Percentiles rank a stretch among this genome's conserved stretches.
These are phyloP conservation scores for Lichtheimia corymbifera DNA, from an alignment of 371 early-diverging fungal genomes.

Conservation along the genomic window DNA sequence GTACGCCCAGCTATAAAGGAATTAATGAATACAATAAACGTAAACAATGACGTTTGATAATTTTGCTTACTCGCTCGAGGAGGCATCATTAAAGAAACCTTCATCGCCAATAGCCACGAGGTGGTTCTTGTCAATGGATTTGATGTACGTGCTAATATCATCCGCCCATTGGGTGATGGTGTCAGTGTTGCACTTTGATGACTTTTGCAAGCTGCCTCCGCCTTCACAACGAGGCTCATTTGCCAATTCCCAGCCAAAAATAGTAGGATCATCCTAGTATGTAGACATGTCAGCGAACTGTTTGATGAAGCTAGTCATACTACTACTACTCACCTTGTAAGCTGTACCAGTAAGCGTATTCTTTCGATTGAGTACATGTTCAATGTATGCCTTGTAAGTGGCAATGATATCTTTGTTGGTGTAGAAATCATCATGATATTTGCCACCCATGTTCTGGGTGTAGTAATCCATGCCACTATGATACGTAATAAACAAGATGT, in stretches of 20 bases:
- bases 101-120: slow-evolving; percentile 14
- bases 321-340: slow-evolving; percentile 7
- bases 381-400: slow-evolving; percentile 7
- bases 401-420: slow-evolving; percentile 4
- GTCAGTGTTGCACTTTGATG: slow-evolving; percentile 2
- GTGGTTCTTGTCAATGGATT: slow-evolving; percentile 13
- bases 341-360: slow-evolving; percentile 6
- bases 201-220: neutral
- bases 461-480: slow-evolving; percentile 13
- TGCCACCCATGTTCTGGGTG: slow-evolving; percentile 3
- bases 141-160: slow-evolving; percentile 9
- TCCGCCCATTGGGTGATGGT: slow-evolving; percentile 7
- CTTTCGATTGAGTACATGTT: slow-evolving; percentile 3
- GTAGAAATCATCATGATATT: slow-evolving; percentile 11
- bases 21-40: neutral
- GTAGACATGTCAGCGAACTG: neutral
- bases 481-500: neutral
- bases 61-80: slow-evolving; percentile 2
- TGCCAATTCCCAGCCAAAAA: slow-evolving; percentile 13
- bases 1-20: slow-evolving; percentile 3
- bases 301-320: neutral
- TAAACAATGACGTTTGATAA: neutral
- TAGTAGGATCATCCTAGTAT: slow-evolving; percentile 13
- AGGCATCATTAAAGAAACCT: slow-evolving; percentile 9
- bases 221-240: slow-evolving; percentile 12